A percentile compares a stretch with the other conserved stretches of the same genome.
phyloP scores from a whole-genome alignment of 2,329 filamentous ascomycete species.

The Fusarium sp. region DNA sequence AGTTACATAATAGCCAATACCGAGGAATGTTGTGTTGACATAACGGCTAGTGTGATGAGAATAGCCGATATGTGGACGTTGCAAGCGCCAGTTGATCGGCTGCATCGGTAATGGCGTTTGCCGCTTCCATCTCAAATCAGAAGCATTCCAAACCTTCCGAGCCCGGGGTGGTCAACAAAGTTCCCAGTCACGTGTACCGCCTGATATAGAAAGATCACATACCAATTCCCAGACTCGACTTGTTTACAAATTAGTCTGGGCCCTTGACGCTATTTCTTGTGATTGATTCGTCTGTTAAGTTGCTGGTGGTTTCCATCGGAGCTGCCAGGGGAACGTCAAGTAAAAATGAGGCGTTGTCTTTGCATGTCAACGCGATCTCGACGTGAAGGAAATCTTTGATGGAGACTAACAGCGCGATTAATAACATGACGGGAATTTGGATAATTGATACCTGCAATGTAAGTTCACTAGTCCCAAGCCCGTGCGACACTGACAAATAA shows the following conservation, averaged over 20 bases:
- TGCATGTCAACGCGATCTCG: not conserved
- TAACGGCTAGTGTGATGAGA: not conserved
- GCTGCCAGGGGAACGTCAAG: too few relatives aligned
- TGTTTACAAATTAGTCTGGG: not conserved
- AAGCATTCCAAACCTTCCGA: not conserved
- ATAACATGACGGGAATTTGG: fast-evolving
- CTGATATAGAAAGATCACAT: not conserved
- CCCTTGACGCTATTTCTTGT: not conserved
- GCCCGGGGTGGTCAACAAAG: not conserved
- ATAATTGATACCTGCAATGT: not conserved
- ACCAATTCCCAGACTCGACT: not conserved
- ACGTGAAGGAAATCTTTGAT: not conserved
- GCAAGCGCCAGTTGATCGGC: not conserved
- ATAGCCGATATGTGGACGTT: not conserved
- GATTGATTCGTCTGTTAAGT: not conserved
- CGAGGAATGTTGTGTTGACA: not conserved
- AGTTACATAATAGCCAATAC: not conserved
- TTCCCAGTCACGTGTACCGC: not conserved
- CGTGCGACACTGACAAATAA: not conserved
- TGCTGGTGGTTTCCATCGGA: not conserved
- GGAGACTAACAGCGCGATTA: fast-evolving
- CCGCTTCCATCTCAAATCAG: not conserved
- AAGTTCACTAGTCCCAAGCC: not conserved
- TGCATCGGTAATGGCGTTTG: not conserved
- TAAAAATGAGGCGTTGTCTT: not conserved